Conservation (phyloP, 768 basidiomycete species). For the Amanita pseudoporphyria region DNA sequence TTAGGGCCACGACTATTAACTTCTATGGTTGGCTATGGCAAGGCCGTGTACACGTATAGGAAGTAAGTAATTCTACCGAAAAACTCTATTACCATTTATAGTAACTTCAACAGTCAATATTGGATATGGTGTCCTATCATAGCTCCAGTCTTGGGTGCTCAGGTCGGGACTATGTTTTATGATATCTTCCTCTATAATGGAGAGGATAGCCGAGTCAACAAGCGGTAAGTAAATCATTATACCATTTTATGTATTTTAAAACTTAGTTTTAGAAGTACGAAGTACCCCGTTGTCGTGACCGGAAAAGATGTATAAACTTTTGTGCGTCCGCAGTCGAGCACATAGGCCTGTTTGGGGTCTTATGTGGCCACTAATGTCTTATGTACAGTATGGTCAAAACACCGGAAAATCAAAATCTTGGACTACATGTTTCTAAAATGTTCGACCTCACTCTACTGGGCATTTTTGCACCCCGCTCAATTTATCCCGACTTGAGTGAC, state of each 20-base stretch:
- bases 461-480: no score
- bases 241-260: not conserved
- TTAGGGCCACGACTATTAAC: slow-evolving; percentile 61
- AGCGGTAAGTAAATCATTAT: slow-evolving; percentile 24
- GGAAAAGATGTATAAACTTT: no score
- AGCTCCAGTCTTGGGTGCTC: slow-evolving; percentile 51
- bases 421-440: no score
- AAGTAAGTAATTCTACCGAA: slow-evolving; percentile 25
- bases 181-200: slow-evolving; percentile 54
- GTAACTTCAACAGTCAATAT: slow-evolving; percentile 41
- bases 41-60: slow-evolving; percentile 29
- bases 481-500: no score
- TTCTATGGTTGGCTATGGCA: slow-evolving; percentile 64
- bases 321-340: no score
- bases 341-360: no score
- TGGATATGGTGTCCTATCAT: slow-evolving; percentile 67
- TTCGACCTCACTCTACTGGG: no score
- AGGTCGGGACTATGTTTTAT: slow-evolving; percentile 46
- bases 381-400: no score
- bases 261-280: no score
- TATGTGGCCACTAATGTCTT: no score
- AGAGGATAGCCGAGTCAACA: slow-evolving; percentile 39
- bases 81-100: not conserved
- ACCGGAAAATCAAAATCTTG: no score
- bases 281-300: no score